Percentiles rank a stretch among this genome's conserved stretches.
These are phyloP conservation scores for Discostella pseudostelligera DNA, from an alignment of 108 stramenopile species.

Conservation along the genomic window DNA sequence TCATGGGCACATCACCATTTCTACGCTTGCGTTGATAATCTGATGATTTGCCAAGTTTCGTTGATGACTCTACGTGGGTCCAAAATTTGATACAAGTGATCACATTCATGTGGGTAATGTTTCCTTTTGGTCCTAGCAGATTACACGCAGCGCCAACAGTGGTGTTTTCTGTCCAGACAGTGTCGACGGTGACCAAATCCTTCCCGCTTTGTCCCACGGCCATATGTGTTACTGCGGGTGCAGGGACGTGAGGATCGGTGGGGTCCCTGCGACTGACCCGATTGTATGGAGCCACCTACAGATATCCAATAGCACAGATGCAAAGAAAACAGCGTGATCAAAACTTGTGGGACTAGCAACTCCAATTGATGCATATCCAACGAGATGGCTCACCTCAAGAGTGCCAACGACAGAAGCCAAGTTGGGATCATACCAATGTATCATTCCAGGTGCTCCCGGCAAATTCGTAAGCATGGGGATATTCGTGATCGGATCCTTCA, in stretches of 20 bases:
- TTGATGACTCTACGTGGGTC: slow-evolving; percentile 35
- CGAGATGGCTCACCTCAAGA: slow-evolving; percentile 46
- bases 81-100: slow-evolving; percentile 76
- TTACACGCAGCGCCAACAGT: slow-evolving; percentile 43
- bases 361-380: not conserved
- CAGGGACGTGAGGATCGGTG: slow-evolving; percentile 53
- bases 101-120: slow-evolving; percentile 40
- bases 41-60: slow-evolving; percentile 16
- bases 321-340: slow-evolving; percentile 1
- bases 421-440: slow-evolving; percentile 78
- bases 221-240: slow-evolving; percentile 61
- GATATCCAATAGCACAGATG: not conserved
- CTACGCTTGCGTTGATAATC: slow-evolving; percentile 20
- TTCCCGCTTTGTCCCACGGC: slow-evolving; percentile 51
- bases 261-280: slow-evolving; percentile 63
- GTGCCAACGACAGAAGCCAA: slow-evolving; percentile 46
- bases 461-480: slow-evolving; percentile 39
- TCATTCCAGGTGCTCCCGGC: slow-evolving; percentile 68
- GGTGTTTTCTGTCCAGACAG: slow-evolving; percentile 61
- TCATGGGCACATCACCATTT: slow-evolving; percentile 33
- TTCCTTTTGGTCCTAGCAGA: slow-evolving; percentile 22
- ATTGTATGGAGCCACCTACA: slow-evolving; percentile 72
- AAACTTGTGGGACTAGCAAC: not conserved
- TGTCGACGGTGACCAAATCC: slow-evolving; percentile 73
- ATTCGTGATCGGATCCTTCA: slow-evolving; percentile 43